phyloP scores from a whole-genome alignment of 768 basidiomycete species.

The Trametes maxima region DNA sequence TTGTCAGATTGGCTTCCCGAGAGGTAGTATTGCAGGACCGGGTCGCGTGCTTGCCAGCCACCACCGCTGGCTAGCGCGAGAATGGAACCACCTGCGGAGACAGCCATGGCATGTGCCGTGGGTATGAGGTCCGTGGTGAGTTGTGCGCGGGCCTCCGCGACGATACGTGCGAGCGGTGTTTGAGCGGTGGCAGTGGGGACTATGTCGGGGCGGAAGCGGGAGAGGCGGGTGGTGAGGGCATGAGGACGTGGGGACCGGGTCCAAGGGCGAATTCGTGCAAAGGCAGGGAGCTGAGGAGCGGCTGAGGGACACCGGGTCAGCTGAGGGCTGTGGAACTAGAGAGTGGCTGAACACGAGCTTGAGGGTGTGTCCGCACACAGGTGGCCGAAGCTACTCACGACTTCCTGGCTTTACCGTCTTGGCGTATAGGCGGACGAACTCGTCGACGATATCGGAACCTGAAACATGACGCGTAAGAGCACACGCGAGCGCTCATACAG shows the following conservation, averaged over 20 bases:
- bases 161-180: conserved; percentile 30
- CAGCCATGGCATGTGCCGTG: conserved; percentile 9
- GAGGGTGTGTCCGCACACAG: conserved; percentile 1
- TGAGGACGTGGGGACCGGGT: conserved; percentile 30
- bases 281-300: conserved; percentile 10
- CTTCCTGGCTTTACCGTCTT: conserved; percentile 13
- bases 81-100: conserved; percentile 31
- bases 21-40: conserved; percentile 33
- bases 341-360: conserved; percentile 3
- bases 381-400: conserved; percentile 7
- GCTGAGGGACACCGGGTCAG: conserved; percentile 1
- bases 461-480: neutral
- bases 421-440: conserved; percentile 12
- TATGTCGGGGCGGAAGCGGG: conserved; percentile 38
- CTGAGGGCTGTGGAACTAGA: neutral
- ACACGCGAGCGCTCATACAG: no score
- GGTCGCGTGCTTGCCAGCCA: conserved; percentile 41
- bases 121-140: conserved; percentile 28
- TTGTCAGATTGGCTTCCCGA: conserved; percentile 25
- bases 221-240: conserved; percentile 35
- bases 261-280: conserved; percentile 27
- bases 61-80: conserved; percentile 30
- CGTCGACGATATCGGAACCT: conserved; percentile 20
- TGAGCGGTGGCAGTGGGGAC: conserved; percentile 20
- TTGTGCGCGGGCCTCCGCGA: conserved; percentile 42